Evolutionary conservation across 2,329 filamentous ascomycete species (phyloP).

Genomic region (Trichoderma afroharzianum): DNA sequence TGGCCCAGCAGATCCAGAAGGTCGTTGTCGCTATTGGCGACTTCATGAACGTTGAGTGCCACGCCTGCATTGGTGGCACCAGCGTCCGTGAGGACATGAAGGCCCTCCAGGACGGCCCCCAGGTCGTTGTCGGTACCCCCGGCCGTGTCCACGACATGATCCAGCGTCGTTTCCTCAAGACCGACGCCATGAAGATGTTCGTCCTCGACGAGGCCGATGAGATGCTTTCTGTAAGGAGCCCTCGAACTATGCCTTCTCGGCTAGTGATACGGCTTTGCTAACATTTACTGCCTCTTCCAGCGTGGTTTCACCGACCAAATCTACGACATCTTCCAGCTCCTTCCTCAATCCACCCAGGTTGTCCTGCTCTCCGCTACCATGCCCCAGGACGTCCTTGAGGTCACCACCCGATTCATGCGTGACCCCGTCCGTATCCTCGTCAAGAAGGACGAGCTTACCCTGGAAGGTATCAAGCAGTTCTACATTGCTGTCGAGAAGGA

Average conservation of each 20-base stretch:
- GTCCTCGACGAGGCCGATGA: conserved; percentile 99
- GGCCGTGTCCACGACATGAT: conserved; percentile 99
- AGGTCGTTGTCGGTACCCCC: conserved; percentile 96
- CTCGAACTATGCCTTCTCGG: neutral
- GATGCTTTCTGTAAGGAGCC: conserved; percentile 76
- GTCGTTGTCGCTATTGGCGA: conserved; percentile 91
- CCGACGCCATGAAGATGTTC: conserved; percentile 99
- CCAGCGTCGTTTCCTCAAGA: conserved; percentile 94
- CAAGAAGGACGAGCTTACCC: conserved; percentile 99
- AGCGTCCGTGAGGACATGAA: conserved; percentile 98
- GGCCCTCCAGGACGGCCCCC: conserved; percentile 90
- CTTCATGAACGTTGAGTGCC: conserved; percentile 99
- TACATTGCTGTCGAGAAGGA: conserved; percentile 99
- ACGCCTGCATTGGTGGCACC: conserved; percentile 98
- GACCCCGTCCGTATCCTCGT: conserved; percentile 98
- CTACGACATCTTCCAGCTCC: conserved; percentile 99
- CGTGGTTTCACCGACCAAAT: conserved; percentile 99
- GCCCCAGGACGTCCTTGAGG: conserved; percentile 97
- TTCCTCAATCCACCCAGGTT: conserved; percentile 96
- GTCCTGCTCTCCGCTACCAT: conserved; percentile 97
- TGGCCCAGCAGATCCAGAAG: conserved; percentile 99
- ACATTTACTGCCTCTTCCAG: conserved; percentile 37
- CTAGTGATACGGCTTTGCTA: conserved; percentile 32
- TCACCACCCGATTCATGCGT: conserved; percentile 99
- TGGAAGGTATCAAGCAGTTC: conserved; percentile 99